phyloP scores from a whole-genome alignment of 169 alveolate genomes.

The Plasmodium ovale region DNA sequence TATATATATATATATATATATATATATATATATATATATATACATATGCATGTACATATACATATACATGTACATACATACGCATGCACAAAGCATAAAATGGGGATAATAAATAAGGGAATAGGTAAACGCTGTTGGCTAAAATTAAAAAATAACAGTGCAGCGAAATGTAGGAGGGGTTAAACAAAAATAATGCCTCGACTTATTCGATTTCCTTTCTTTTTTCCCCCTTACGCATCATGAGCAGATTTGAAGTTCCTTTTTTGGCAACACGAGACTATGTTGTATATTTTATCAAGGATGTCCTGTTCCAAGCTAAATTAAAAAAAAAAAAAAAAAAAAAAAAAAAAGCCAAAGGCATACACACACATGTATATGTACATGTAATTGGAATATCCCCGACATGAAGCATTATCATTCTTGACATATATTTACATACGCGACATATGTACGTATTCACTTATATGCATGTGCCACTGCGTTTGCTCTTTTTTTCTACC shows the following conservation, averaged over 20 bases:
- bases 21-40: neutral
- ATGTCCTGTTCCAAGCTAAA: slow-evolving; percentile 50
- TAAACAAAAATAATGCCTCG: neutral
- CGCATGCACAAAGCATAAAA: neutral
- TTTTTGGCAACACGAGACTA: slow-evolving; percentile 60
- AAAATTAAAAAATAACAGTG: neutral
- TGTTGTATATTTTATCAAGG: slow-evolving; percentile 70
- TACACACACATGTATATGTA: slow-evolving; percentile 31
- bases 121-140: neutral
- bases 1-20: neutral
- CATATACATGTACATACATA: neutral
- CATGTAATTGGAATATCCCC: too few relatives aligned
- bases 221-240: slow-evolving; percentile 50
- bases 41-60: neutral
- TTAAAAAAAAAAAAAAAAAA: slow-evolving; percentile 30
- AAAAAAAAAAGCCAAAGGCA: neutral
- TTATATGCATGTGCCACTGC: neutral
- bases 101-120: neutral
- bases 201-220: neutral
- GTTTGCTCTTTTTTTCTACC: slow-evolving; percentile 13
- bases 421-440: neutral
- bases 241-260: slow-evolving; percentile 73
- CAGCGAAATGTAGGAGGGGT: neutral
- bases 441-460: neutral
- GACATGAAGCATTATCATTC: too few relatives aligned